Evolutionary conservation across 208 protist species (phyloP).

Genomic region (Trichomonas vaginalis): DNA sequence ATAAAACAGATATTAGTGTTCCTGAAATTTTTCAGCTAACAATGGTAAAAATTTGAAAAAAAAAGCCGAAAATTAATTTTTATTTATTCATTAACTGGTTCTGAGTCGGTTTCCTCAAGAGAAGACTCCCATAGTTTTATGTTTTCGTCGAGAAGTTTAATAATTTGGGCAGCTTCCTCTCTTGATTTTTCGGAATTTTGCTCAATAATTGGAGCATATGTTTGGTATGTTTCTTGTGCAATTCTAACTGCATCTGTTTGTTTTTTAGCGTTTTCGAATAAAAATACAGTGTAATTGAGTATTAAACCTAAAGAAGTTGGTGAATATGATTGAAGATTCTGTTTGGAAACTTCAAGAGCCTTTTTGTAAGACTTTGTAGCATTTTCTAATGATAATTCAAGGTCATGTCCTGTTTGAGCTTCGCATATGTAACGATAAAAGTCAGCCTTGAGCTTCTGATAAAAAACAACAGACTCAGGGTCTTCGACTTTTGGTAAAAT

Average conservation of each 20-base stretch:
- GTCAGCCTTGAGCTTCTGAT: slow-evolving; percentile 59
- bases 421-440: slow-evolving; percentile 65
- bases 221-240: slow-evolving; percentile 54
- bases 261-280: slow-evolving; percentile 58
- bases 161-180: slow-evolving; percentile 57
- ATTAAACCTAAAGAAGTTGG: slow-evolving; percentile 61
- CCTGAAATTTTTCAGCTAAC: too few relatives aligned
- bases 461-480: slow-evolving; percentile 56
- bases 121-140: slow-evolving; percentile 55
- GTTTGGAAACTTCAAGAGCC: slow-evolving; percentile 44
- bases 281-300: slow-evolving; percentile 66
- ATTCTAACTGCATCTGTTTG: slow-evolving; percentile 47
- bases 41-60: too few relatives aligned
- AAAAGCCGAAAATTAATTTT: too few relatives aligned
- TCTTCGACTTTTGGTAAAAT: slow-evolving; percentile 61
- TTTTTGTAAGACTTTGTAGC: slow-evolving; percentile 50
- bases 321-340: slow-evolving; percentile 47
- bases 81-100: too few relatives aligned
- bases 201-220: background rate
- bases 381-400: slow-evolving; percentile 33
- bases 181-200: slow-evolving; percentile 33
- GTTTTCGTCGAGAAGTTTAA: slow-evolving; percentile 64
- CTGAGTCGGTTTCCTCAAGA: slow-evolving; percentile 8
- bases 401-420: slow-evolving; percentile 35
- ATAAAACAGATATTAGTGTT: too few relatives aligned